Percentiles rank a stretch among this genome's conserved stretches.
Evolutionary conservation across 371 early-diverging fungal genomes (phyloP).

Genomic region (Mortierella polycephala): DNA sequence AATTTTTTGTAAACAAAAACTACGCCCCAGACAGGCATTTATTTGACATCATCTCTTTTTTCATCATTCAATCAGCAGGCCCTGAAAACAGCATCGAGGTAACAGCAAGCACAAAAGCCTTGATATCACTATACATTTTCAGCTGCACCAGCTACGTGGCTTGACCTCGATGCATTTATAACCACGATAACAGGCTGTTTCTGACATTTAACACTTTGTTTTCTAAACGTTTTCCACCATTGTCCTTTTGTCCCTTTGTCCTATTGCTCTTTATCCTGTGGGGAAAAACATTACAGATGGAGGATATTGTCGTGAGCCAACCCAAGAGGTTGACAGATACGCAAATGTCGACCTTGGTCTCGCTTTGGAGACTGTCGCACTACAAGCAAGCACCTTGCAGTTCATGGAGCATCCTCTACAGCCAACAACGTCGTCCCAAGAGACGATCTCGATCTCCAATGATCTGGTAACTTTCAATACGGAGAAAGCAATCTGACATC

Average conservation of each 20-base stretch:
- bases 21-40: too few species aligned
- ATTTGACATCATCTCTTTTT: too few species aligned
- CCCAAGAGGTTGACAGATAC: slow-evolving; percentile 29
- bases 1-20: too few species aligned
- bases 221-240: background rate
- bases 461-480: slow-evolving; percentile 25
- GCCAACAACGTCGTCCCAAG: slow-evolving; percentile 17
- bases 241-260: background rate
- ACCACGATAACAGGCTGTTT: too few species aligned
- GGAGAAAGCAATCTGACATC: background rate
- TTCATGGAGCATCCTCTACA: slow-evolving; percentile 49
- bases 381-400: slow-evolving; percentile 47
- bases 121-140: too few species aligned
- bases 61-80: too few species aligned
- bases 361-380: slow-evolving; percentile 39
- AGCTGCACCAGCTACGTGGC: too few species aligned
- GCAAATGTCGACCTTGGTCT: slow-evolving; percentile 32
- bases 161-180: too few species aligned
- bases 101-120: too few species aligned
- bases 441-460: slow-evolving; percentile 23
- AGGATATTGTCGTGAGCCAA: slow-evolving; percentile 19
- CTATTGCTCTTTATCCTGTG: background rate
- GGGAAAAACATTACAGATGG: slow-evolving; percentile 9
- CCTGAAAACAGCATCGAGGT: too few species aligned
- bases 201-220: background rate